phyloP scores from a whole-genome alignment of 371 early-diverging fungal genomes.

The Funneliformis caledonium region DNA sequence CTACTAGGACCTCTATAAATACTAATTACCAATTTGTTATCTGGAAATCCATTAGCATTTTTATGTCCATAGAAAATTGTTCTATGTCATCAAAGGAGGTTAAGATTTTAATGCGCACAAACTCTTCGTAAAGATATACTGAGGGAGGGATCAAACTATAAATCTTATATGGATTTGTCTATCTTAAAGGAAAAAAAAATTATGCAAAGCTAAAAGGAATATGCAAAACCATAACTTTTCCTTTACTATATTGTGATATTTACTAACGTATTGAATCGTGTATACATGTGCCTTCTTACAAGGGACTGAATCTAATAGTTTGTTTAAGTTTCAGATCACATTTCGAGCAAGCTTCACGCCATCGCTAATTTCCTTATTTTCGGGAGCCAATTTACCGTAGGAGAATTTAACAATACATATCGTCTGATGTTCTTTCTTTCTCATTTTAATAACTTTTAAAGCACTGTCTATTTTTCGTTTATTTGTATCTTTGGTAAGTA shows the following conservation, averaged over 20 bases:
- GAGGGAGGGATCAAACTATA: slow-evolving; percentile 13
- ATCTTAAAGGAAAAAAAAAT: slow-evolving; percentile 29
- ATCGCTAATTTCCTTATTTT: slow-evolving; percentile 6
- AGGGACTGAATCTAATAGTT: slow-evolving; percentile 6
- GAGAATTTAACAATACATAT: slow-evolving; percentile 26
- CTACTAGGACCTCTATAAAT: slow-evolving; percentile 5
- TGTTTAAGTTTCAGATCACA: slow-evolving; percentile 14
- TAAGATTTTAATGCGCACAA: slow-evolving; percentile 9
- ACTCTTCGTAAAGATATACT: slow-evolving; percentile 33
- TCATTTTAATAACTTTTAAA: slow-evolving; percentile 25
- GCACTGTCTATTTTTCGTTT: slow-evolving; percentile 18
- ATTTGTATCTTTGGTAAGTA: slow-evolving; percentile 30
- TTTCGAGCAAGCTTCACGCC: slow-evolving; percentile 9
- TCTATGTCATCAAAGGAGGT: slow-evolving; percentile 32
- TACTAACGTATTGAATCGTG: slow-evolving; percentile 24
- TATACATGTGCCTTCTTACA: slow-evolving; percentile 25
- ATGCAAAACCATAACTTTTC: neutral
- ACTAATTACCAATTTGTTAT: slow-evolving; percentile 15
- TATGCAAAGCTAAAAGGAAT: neutral
- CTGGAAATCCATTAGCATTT: slow-evolving; percentile 31
- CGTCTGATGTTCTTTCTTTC: slow-evolving; percentile 11
- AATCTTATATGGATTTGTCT: slow-evolving; percentile 11
- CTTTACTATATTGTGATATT: slow-evolving; percentile 7
- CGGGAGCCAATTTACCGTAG: slow-evolving; percentile 3
- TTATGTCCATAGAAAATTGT: slow-evolving; percentile 15